Percentiles rank a stretch among this genome's conserved stretches.
These are phyloP conservation scores for Candida cerambycidarum DNA, from an alignment of 805 yeast genomes.

Conservation along the genomic window DNA sequence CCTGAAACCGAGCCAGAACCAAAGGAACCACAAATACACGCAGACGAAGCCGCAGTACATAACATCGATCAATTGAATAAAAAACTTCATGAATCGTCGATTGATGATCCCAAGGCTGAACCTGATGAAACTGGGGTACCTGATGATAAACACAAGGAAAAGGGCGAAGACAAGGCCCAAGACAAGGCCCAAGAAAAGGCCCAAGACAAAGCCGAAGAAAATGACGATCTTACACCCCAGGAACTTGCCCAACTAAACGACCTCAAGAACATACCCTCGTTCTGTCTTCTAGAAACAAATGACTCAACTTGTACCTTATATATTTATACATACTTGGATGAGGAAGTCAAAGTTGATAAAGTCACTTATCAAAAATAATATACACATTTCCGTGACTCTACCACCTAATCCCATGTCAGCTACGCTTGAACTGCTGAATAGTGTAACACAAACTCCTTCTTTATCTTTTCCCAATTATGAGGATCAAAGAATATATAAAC, in stretches of 20 bases:
- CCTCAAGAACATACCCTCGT: conserved; percentile 65
- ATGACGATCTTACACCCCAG: conserved; percentile 10
- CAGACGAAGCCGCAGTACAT: conserved; percentile 3
- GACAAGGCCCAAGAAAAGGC: no score
- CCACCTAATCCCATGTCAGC: no score
- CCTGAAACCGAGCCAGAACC: conserved; percentile 31
- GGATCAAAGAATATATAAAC: conserved; percentile 95
- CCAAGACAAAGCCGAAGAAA: no score
- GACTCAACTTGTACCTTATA: conserved; percentile 76
- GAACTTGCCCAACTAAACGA: conserved; percentile 10
- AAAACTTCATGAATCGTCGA: background rate
- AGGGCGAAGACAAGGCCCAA: no score
- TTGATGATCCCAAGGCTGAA: background rate
- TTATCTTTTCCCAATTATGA: conserved; percentile 91
- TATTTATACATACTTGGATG: conserved; percentile 77
- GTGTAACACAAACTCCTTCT: conserved; percentile 59
- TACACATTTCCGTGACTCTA: conserved; percentile 7
- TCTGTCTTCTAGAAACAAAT: conserved; percentile 85
- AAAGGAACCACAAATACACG: conserved; percentile 13
- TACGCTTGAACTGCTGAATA: conserved; percentile 39
- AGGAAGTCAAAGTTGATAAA: conserved; percentile 89
- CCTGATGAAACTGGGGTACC: no score
- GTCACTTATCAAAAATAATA: conserved; percentile 42
- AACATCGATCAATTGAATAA: background rate
- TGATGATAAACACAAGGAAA: no score